phyloP scores from a whole-genome alignment of 169 alveolate genomes.

The Miamiensis avidus region DNA sequence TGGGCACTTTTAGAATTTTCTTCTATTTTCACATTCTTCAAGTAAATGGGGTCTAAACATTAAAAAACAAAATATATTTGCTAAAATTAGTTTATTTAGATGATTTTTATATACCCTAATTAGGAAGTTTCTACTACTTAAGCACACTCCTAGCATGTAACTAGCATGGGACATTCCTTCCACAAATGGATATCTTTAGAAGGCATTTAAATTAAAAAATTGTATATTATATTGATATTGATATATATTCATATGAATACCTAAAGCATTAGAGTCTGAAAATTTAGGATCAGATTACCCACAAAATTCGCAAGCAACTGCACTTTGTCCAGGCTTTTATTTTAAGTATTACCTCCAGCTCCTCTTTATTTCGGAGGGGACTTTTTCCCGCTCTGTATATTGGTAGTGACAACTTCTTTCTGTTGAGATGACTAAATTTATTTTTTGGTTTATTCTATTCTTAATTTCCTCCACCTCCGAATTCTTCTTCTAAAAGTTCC shows the following conservation, averaged over 20 bases:
- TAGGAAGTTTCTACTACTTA: constrained; percentile 77
- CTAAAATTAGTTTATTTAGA: no score
- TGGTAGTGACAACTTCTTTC: constrained; percentile 18
- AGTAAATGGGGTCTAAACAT: constrained; percentile 65
- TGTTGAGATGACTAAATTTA: neutral
- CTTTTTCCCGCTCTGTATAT: constrained; percentile 8
- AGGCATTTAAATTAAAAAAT: no score
- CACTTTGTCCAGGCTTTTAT: constrained; percentile 24
- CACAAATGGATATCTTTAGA: constrained; percentile 83
- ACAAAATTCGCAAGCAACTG: constrained; percentile 79
- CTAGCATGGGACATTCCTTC: constrained; percentile 88
- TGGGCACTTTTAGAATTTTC: constrained; percentile 67
- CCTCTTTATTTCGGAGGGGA: constrained; percentile 39
- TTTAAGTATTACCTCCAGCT: constrained; percentile 48
- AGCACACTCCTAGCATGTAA: constrained; percentile 74
- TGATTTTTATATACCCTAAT: constrained; percentile 4
- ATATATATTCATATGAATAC: neutral
- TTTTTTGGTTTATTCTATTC: neutral
- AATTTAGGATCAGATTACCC: constrained; percentile 67
- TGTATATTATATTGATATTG: no score
- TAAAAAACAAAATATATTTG: no score
- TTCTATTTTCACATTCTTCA: constrained; percentile 79
- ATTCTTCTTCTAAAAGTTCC: constrained; percentile 15
- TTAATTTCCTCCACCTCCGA: constrained; percentile 31
- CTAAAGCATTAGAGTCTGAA: constrained; percentile 63